These are phyloP conservation scores for Bombardia bombarda DNA, from an alignment of 495 filamentous ascomycete species.

Conservation along the genomic window DNA sequence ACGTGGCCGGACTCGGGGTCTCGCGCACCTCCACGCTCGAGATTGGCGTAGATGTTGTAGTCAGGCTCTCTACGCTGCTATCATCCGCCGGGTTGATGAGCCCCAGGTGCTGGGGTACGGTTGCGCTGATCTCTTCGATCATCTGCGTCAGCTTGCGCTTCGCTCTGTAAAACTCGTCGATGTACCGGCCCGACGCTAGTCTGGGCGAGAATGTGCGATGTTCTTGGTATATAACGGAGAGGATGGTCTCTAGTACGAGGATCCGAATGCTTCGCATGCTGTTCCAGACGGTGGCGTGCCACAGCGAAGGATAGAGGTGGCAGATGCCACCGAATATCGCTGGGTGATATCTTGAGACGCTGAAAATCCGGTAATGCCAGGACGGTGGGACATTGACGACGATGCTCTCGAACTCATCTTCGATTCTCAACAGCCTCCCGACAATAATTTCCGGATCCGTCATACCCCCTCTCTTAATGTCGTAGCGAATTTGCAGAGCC, in stretches of 20 bases:
- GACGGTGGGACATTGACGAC: constrained; percentile 30
- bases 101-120: constrained; percentile 38
- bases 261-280: constrained; percentile 49
- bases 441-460: constrained; percentile 39
- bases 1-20: constrained; percentile 20
- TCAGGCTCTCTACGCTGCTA: constrained; percentile 12
- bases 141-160: constrained; percentile 24
- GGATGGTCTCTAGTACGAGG: constrained; percentile 48
- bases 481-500: constrained; percentile 40
- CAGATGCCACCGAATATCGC: constrained; percentile 42
- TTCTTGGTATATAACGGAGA: constrained; percentile 21
- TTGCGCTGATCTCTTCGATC: constrained; percentile 36
- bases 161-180: constrained; percentile 20
- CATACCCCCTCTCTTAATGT: constrained; percentile 25
- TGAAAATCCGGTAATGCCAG: constrained; percentile 25
- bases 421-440: constrained; percentile 37
- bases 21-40: constrained; percentile 24
- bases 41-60: constrained; percentile 14
- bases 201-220: constrained; percentile 6
- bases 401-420: constrained; percentile 41
- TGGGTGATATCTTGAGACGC: constrained; percentile 26
- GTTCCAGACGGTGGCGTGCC: constrained; percentile 48
- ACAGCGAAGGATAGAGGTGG: constrained; percentile 46
- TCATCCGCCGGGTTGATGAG: constrained; percentile 22
- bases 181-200: constrained; percentile 9